Conservation (phyloP, 164 flowering plant species). For the Aristolochia fimbriata region DNA sequence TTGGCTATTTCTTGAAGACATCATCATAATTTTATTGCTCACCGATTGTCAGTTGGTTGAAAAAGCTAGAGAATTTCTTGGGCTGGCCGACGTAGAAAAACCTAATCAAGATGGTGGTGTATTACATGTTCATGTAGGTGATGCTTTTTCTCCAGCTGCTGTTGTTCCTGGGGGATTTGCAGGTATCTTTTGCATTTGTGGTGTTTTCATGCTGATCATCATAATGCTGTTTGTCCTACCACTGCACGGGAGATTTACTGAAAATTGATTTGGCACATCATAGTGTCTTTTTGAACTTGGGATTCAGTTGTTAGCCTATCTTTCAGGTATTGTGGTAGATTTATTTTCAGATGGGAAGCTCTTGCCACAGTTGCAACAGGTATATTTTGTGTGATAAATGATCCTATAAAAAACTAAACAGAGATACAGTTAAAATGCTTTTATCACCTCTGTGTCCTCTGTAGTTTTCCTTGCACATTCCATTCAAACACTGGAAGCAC, state of each 20-base stretch:
- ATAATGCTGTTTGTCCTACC: no score
- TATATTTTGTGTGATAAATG: conserved; percentile 5
- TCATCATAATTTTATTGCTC: neutral
- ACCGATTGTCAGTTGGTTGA: conserved; percentile 41
- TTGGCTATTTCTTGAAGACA: no score
- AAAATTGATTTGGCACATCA: neutral
- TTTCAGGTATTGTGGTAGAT: conserved; percentile 68
- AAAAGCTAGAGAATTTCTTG: conserved; percentile 65
- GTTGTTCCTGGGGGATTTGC: conserved; percentile 49
- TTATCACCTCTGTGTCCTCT: no score
- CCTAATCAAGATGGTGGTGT: conserved; percentile 49
- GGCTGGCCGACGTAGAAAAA: conserved; percentile 59
- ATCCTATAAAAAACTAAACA: no score
- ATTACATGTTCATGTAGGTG: conserved; percentile 60
- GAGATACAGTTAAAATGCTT: no score
- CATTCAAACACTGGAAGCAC: neutral
- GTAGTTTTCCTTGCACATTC: neutral
- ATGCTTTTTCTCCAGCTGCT: conserved; percentile 48
- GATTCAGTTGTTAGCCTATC: no score
- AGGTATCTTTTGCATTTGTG: conserved; percentile 20
- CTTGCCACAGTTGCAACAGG: conserved; percentile 56
- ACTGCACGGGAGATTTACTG: no score
- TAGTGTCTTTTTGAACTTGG: no score
- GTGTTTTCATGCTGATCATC: no score
- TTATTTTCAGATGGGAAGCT: conserved; percentile 67